Conservation (phyloP, 2,329 filamentous ascomycete genomes). For the Laburnicola sp. region DNA sequence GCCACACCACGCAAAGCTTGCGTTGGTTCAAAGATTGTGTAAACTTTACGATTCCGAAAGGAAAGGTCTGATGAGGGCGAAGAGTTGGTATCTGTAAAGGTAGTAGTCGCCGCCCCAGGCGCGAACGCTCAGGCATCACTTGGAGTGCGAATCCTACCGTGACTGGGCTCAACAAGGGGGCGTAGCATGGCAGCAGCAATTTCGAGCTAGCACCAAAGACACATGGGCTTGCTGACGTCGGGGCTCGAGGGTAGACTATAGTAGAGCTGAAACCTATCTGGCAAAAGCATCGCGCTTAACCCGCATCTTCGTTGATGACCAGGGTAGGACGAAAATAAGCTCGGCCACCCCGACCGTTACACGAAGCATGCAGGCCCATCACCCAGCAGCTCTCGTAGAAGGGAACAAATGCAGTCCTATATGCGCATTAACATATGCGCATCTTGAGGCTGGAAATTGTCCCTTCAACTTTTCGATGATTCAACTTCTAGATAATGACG, state of each 20-base stretch:
- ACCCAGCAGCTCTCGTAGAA: conserved; percentile 11
- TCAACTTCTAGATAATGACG: background rate
- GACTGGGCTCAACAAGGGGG: conserved; percentile 2
- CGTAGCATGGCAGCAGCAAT: conserved; percentile 5
- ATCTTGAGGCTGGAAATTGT: too few species aligned
- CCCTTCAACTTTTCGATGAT: too few species aligned
- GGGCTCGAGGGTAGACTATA: background rate
- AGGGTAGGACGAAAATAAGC: conserved; percentile 33
- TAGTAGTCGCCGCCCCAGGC: background rate
- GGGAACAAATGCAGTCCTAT: background rate
- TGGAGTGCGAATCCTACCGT: conserved; percentile 2
- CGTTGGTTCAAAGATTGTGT: background rate
- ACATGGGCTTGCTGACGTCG: conserved; percentile 3
- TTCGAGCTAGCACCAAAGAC: conserved; percentile 1
- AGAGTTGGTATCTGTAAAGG: background rate
- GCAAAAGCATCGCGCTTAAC: conserved; percentile 12
- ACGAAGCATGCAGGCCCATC: conserved; percentile 8
- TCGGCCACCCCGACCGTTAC: conserved; percentile 22
- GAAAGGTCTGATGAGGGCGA: background rate
- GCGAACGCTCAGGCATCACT: conserved; percentile 11
- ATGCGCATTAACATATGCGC: background rate
- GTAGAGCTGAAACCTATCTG: conserved; percentile 14
- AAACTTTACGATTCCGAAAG: background rate
- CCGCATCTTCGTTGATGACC: conserved; percentile 22
- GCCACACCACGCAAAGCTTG: background rate